Conservation (phyloP, 495 filamentous ascomycete species). For the Penicillium fimorum region DNA sequence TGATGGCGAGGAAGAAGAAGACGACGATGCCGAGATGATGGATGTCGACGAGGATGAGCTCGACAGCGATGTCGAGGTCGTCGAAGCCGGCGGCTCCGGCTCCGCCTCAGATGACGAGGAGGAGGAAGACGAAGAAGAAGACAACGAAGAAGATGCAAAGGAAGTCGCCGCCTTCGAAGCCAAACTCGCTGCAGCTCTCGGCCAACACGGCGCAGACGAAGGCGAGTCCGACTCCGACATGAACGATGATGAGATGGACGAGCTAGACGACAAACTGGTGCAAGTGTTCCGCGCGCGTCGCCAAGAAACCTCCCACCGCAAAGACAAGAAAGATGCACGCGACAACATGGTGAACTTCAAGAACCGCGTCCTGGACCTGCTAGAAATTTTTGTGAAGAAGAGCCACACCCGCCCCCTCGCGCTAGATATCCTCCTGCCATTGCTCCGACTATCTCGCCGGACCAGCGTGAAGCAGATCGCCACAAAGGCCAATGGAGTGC, state of each 20-base stretch:
- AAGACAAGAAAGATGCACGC: slow-evolving; percentile 80
- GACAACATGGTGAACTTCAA: slow-evolving; percentile 95
- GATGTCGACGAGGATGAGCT: slow-evolving; percentile 40
- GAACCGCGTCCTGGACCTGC: slow-evolving; percentile 81
- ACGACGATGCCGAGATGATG: slow-evolving; percentile 34
- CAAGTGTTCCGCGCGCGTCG: slow-evolving; percentile 79
- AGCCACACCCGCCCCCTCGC: slow-evolving; percentile 64
- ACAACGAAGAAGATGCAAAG: slow-evolving; percentile 45
- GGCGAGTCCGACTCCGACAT: slow-evolving; percentile 70
- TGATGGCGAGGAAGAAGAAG: slow-evolving; percentile 49
- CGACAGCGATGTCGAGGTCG: slow-evolving; percentile 34
- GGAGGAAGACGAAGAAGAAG: slow-evolving; percentile 45
- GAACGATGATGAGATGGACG: slow-evolving; percentile 95
- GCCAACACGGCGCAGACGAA: slow-evolving; percentile 57
- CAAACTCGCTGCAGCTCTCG: slow-evolving; percentile 72
- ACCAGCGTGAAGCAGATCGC: slow-evolving; percentile 70
- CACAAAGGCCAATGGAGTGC: slow-evolving; percentile 65
- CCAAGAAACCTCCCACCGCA: slow-evolving; percentile 60
- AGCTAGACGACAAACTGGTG: slow-evolving; percentile 73
- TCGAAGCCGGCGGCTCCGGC: slow-evolving; percentile 27
- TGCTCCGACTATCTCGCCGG: slow-evolving; percentile 55
- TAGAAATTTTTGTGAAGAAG: slow-evolving; percentile 82
- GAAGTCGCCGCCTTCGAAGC: slow-evolving; percentile 68
- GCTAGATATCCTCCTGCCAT: slow-evolving; percentile 66
- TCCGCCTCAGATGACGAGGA: slow-evolving; percentile 37